Percentiles rank a stretch among this genome's conserved stretches.
These are phyloP conservation scores for Capsella bursapastoris DNA, from an alignment of 345 rosid species.

Conservation along the genomic window DNA sequence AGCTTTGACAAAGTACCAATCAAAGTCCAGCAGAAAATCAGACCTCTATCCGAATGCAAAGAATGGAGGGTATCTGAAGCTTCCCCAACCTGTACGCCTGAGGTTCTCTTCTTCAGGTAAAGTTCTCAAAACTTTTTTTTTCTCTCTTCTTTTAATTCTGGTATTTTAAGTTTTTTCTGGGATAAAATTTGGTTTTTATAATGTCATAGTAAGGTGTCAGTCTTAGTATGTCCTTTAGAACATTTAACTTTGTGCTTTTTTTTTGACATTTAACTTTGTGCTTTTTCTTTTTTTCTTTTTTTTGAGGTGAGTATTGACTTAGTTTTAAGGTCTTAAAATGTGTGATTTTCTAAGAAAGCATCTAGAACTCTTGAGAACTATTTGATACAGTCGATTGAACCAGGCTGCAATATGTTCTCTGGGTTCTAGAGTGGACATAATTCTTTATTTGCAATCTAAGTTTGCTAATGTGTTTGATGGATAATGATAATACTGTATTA, in stretches of 20 bases:
- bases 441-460: constrained; percentile 22
- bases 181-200: constrained; percentile 2
- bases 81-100: constrained; percentile 70
- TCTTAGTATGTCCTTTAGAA: constrained; percentile 3
- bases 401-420: constrained; percentile 28
- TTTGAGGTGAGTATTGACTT: constrained; percentile 11
- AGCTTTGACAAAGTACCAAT: constrained; percentile 58
- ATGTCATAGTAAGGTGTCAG: constrained; percentile 6
- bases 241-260: neutral
- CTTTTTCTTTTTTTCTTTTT: neutral
- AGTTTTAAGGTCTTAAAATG: constrained; percentile 14
- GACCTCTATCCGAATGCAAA: constrained; percentile 58
- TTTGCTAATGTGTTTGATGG: constrained; percentile 21
- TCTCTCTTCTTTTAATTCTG: constrained; percentile 16
- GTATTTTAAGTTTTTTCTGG: constrained; percentile 10
- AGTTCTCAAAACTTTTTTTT: constrained; percentile 25
- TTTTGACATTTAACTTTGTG: neutral
- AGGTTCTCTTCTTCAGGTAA: constrained; percentile 75
- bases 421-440: constrained; percentile 1
- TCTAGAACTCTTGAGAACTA: constrained; percentile 19
- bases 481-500: constrained; percentile 20
- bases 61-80: constrained; percentile 58
- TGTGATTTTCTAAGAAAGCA: constrained; percentile 3
- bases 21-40: constrained; percentile 69
- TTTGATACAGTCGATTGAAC: constrained; percentile 12